phyloP scores from a whole-genome alignment of 2,329 filamentous ascomycete genomes.

The Ramularia endophylla region DNA sequence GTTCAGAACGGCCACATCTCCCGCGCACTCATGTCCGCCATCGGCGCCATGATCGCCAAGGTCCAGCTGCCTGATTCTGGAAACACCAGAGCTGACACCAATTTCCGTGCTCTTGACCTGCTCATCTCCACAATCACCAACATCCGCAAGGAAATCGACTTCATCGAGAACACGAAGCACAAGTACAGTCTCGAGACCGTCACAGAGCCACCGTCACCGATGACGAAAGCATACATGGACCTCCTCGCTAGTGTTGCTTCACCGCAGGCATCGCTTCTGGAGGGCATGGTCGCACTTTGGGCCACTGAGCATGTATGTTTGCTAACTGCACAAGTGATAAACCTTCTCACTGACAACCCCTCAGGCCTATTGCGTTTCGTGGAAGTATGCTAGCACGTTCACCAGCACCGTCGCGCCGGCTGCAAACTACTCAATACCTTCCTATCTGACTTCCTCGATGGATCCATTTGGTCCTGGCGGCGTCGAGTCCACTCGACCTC shows the following conservation, averaged over 20 bases:
- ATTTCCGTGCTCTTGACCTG: constrained; percentile 55
- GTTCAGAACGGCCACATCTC: constrained; percentile 67
- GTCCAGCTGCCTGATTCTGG: constrained; percentile 49
- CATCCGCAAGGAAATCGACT: constrained; percentile 59
- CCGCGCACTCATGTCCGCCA: constrained; percentile 62
- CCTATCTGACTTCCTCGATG: constrained; percentile 23
- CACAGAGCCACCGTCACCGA: constrained; percentile 39
- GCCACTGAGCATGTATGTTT: constrained; percentile 60
- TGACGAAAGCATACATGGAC: constrained; percentile 52
- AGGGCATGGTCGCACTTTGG: constrained; percentile 69
- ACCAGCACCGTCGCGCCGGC: constrained; percentile 23
- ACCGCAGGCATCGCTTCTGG: constrained; percentile 50
- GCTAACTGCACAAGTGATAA: neutral
- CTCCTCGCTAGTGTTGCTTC: constrained; percentile 54
- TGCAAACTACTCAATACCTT: constrained; percentile 27
- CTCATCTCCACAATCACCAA: constrained; percentile 60
- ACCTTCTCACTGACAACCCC: constrained; percentile 7
- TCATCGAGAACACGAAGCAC: constrained; percentile 59
- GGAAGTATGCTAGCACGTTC: constrained; percentile 44
- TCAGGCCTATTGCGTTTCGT: constrained; percentile 43
- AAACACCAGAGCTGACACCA: constrained; percentile 41
- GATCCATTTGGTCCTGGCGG: constrained; percentile 12
- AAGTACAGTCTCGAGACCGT: constrained; percentile 53
- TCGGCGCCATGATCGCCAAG: constrained; percentile 58
- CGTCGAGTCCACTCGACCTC: constrained; percentile 6